A percentile compares a stretch with the other conserved stretches of the same genome.
phyloP scores from a whole-genome alignment of 306 rosid species.

The Amphicarpaea edgeworthii region DNA sequence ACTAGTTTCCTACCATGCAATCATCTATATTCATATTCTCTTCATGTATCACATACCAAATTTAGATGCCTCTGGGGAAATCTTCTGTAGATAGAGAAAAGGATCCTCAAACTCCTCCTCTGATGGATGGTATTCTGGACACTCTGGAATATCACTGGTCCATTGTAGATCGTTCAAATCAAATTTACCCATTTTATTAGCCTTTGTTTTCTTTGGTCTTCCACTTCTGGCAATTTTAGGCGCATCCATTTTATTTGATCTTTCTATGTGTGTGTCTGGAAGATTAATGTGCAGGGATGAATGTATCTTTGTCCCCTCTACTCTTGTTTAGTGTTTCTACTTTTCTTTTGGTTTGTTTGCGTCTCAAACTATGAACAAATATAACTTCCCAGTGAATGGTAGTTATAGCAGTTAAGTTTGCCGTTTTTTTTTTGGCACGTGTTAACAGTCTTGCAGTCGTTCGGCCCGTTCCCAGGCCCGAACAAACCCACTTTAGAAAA shows the following conservation, averaged over 20 bases:
- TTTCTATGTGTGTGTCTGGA: neutral
- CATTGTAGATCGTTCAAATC: conserved; percentile 45
- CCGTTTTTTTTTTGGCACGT: no score
- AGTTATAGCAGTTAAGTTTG: no score
- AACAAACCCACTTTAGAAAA: no score
- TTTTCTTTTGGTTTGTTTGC: neutral
- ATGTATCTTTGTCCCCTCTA: neutral
- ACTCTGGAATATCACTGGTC: conserved; percentile 45
- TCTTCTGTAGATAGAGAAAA: neutral
- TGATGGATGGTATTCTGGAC: conserved; percentile 53
- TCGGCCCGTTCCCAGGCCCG: no score
- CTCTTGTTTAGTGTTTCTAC: neutral
- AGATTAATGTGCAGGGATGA: neutral
- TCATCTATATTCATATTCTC: no score
- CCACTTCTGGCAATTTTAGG: conserved; percentile 12
- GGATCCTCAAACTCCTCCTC: conserved; percentile 46
- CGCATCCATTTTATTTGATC: neutral
- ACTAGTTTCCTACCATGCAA: no score
- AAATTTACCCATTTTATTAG: conserved; percentile 9
- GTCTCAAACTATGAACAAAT: neutral
- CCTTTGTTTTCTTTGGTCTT: conserved; percentile 14
- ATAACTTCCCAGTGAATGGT: no score
- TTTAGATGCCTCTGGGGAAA: neutral
- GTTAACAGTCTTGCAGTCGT: no score
- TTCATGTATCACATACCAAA: no score